Conservation (phyloP, 1,284 basidiomycete species). For the Ganoderma lucidum region DNA sequence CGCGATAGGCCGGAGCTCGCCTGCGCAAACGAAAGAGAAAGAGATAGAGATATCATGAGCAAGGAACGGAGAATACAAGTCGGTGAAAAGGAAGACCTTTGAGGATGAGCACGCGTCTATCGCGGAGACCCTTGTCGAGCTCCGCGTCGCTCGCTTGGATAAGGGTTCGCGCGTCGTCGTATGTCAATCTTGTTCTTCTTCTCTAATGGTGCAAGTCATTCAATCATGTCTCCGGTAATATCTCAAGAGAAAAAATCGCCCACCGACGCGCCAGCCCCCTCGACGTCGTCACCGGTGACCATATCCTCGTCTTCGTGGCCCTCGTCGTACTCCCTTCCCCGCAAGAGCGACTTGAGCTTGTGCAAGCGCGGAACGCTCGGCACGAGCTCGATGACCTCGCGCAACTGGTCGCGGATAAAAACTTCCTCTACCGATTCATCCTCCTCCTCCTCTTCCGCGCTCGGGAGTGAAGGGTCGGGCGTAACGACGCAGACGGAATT, state of each 20-base stretch:
- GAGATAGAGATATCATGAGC: background rate
- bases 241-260: background rate
- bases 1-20: constrained; percentile 74
- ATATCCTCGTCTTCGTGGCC: constrained; percentile 55
- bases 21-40: constrained; percentile 44
- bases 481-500: constrained; percentile 85
- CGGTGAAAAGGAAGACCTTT: constrained; percentile 54
- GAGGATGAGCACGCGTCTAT: constrained; percentile 75
- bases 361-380: constrained; percentile 79
- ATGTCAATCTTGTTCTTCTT: constrained; percentile 53
- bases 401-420: constrained; percentile 75
- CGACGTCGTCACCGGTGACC: constrained; percentile 42
- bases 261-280: constrained; percentile 30
- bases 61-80: too few species aligned
- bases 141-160: constrained; percentile 86
- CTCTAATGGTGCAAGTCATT: constrained; percentile 22
- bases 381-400: constrained; percentile 81
- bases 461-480: constrained; percentile 49
- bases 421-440: constrained; percentile 46
- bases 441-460: constrained; percentile 32
- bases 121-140: constrained; percentile 66
- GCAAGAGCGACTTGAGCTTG: constrained; percentile 67
- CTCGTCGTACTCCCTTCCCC: constrained; percentile 73
- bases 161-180: constrained; percentile 65
- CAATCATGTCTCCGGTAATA: background rate